Conservation (phyloP, 2,329 filamentous ascomycete genomes). For the Fusarium cyanostomum region DNA sequence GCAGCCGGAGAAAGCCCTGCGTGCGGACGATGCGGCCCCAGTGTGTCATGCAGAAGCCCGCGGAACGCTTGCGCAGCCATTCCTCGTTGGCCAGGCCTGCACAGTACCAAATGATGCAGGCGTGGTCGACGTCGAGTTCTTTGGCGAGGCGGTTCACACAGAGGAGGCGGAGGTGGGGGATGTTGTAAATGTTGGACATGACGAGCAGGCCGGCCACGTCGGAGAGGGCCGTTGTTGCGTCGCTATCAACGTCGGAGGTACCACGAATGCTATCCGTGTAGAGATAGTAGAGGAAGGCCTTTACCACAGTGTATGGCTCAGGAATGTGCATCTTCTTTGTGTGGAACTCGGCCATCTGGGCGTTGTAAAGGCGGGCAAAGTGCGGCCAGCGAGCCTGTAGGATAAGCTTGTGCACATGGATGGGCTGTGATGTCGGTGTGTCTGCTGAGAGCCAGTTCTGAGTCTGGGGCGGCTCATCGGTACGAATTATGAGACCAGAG, state of each 20-base stretch:
- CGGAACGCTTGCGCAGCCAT: conserved; percentile 90
- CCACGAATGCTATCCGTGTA: conserved; percentile 91
- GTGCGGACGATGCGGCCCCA: conserved; percentile 96
- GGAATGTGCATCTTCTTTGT: conserved; percentile 98
- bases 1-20: conserved; percentile 83
- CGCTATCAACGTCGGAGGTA: conserved; percentile 62
- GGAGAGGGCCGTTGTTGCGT: conserved; percentile 79
- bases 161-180: conserved; percentile 88
- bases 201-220: conserved; percentile 95
- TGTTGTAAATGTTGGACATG: conserved; percentile 98
- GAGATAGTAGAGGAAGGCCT: conserved; percentile 93
- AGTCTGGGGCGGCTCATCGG: conserved; percentile 53
- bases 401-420: conserved; percentile 95
- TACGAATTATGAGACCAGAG: conserved; percentile 57
- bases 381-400: conserved; percentile 96
- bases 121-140: conserved; percentile 93
- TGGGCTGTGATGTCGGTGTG: conserved; percentile 77
- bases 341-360: conserved; percentile 98
- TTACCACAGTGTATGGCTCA: conserved; percentile 93
- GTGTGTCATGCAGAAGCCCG: conserved; percentile 87
- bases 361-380: conserved; percentile 88
- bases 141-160: conserved; percentile 90
- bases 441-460: conserved; percentile 69
- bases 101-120: conserved; percentile 95
- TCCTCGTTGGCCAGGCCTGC: conserved; percentile 90